Percentiles rank a stretch among this genome's conserved stretches.
Conservation (phyloP, 2,329 filamentous ascomycete species). For the Fusarium fracticaudum region DNA sequence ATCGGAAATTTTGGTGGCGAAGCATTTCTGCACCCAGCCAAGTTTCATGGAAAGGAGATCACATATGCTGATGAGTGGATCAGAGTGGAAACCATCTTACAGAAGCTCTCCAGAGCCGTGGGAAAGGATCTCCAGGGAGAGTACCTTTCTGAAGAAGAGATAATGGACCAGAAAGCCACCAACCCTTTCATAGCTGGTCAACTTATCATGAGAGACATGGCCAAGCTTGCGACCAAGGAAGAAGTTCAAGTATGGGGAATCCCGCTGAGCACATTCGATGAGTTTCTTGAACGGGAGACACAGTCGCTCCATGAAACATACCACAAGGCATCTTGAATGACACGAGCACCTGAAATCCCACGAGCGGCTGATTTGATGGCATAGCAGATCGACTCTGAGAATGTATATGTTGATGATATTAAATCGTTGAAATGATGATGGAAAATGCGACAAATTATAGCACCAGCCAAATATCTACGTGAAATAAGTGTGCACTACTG, state of each 20-base stretch:
- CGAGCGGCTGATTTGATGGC: neutral
- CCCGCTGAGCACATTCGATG: constrained; percentile 53
- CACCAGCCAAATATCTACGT: neutral
- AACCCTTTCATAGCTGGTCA: constrained; percentile 55
- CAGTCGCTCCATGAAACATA: constrained; percentile 45
- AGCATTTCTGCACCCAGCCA: constrained; percentile 53
- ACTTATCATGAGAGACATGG: constrained; percentile 47
- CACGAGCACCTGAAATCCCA: too few relatives aligned
- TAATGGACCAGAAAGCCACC: constrained; percentile 45
- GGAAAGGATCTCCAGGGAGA: constrained; percentile 50
- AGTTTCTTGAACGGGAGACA: constrained; percentile 55
- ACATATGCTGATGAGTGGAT: constrained; percentile 54
- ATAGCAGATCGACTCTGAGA: neutral
- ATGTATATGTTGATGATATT: neutral
- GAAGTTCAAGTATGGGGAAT: constrained; percentile 51
- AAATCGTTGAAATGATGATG: neutral
- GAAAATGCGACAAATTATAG: neutral
- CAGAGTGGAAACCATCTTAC: constrained; percentile 48
- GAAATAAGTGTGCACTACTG: neutral
- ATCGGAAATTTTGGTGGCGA: constrained; percentile 57
- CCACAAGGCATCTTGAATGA: neutral
- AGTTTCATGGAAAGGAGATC: constrained; percentile 54
- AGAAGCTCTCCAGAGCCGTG: constrained; percentile 47
- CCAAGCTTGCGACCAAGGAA: constrained; percentile 49
- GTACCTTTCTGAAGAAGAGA: constrained; percentile 54